These are phyloP conservation scores for Bothia castanella DNA, from an alignment of 1,284 basidiomycete species.

Conservation along the genomic window DNA sequence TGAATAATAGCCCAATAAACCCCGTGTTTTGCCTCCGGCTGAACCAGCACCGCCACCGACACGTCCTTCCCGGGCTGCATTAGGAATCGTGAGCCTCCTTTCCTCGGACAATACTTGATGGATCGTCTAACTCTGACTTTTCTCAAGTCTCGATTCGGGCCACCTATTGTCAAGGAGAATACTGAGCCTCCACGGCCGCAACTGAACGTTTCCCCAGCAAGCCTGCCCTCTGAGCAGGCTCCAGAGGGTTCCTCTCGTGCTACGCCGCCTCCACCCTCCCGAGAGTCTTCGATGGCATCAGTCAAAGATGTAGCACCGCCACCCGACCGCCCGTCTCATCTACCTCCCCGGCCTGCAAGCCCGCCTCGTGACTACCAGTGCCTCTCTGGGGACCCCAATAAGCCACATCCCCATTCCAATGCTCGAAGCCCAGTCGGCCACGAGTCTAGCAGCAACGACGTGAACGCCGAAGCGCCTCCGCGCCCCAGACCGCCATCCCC, in stretches of 20 bases:
- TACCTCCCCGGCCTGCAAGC: constrained; percentile 26
- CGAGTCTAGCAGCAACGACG: constrained; percentile 7
- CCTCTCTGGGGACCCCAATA: constrained; percentile 10
- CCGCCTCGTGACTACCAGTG: constrained; percentile 13
- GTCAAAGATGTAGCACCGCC: constrained; percentile 12
- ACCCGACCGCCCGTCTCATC: constrained; percentile 15
- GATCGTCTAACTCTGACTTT: background rate
- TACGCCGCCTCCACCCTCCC: constrained; percentile 30
- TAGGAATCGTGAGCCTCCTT: constrained; percentile 20
- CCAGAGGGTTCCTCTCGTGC: constrained; percentile 23
- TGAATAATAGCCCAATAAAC: constrained; percentile 10
- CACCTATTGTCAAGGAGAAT: constrained; percentile 26
- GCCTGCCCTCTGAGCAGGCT: constrained; percentile 9
- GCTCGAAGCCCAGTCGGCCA: background rate
- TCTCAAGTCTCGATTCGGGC: constrained; percentile 33
- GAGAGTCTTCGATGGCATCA: constrained; percentile 30
- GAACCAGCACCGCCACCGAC: constrained; percentile 11
- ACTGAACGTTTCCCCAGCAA: constrained; percentile 20
- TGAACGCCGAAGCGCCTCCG: constrained; percentile 5
- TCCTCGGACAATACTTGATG: background rate
- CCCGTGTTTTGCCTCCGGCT: constrained; percentile 4
- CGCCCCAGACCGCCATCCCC: constrained; percentile 10
- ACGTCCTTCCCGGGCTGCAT: constrained; percentile 21
- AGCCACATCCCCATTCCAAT: constrained; percentile 1
- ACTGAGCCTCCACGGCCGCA: constrained; percentile 7